Percentiles rank a stretch among this genome's conserved stretches.
Evolutionary conservation across 371 early-diverging fungal species (phyloP).

Genomic region (Chytridium lagenaria): DNA sequence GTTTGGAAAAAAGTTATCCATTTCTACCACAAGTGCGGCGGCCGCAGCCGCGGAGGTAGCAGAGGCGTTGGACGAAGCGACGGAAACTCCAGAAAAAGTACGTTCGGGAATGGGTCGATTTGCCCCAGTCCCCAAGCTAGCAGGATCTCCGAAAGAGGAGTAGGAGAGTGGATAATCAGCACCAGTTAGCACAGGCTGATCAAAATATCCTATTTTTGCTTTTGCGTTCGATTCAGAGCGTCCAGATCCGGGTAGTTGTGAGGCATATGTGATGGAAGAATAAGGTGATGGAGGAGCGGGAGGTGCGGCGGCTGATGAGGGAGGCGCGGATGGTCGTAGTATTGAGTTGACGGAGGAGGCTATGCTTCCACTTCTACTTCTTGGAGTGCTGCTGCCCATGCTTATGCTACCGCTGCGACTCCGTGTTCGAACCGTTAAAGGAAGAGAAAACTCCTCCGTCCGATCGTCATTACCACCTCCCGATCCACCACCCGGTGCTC

Average conservation of each 20-base stretch:
- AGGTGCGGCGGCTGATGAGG: neutral
- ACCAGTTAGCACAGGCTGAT: neutral
- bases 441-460: constrained; percentile 1
- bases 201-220: neutral
- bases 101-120: too few relatives aligned
- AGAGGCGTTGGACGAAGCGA: neutral
- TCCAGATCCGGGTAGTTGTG: neutral
- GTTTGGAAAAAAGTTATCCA: neutral
- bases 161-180: too few relatives aligned
- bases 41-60: neutral
- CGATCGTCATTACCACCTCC: neutral
- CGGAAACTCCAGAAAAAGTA: neutral
- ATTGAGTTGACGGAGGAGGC: neutral
- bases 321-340: neutral
- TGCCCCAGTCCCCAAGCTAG: too few relatives aligned
- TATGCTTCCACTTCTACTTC: constrained; percentile 9
- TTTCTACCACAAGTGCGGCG: neutral
- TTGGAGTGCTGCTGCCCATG: neutral
- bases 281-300: neutral
- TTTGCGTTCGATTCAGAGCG: neutral
- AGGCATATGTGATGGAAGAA: too few relatives aligned
- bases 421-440: constrained; percentile 2
- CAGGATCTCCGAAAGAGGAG: too few relatives aligned
- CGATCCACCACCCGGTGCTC: too few relatives aligned
- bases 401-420: constrained; percentile 1